These are phyloP conservation scores for Pleurotus eryngii DNA, from an alignment of 768 basidiomycete species.

Conservation along the genomic window DNA sequence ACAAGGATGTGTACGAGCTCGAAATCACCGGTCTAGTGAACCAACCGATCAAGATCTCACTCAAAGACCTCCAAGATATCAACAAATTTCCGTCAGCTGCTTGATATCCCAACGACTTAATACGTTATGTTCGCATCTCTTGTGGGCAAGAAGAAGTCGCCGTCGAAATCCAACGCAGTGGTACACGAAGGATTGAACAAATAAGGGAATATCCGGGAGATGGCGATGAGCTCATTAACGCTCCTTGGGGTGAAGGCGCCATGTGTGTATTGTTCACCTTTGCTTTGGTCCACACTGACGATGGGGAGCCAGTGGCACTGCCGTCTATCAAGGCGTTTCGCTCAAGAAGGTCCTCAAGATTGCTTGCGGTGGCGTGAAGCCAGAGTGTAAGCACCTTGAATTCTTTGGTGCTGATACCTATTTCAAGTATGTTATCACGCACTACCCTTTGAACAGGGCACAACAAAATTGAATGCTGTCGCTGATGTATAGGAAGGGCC, in stretches of 20 bases:
- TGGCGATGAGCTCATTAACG: slow-evolving; percentile 50
- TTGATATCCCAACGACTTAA: neutral
- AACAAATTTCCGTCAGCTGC: slow-evolving; percentile 37
- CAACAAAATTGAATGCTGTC: neutral
- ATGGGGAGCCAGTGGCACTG: slow-evolving; percentile 36
- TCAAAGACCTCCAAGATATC: slow-evolving; percentile 48
- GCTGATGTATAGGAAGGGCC: slow-evolving; percentile 23
- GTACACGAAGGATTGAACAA: slow-evolving; percentile 50
- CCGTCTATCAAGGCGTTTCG: slow-evolving; percentile 49
- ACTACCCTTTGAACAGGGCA: neutral
- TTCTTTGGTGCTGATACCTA: slow-evolving; percentile 58
- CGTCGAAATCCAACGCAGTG: slow-evolving; percentile 53
- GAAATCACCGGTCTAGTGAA: slow-evolving; percentile 52
- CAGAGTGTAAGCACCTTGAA: slow-evolving; percentile 49
- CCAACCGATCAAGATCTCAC: slow-evolving; percentile 35
- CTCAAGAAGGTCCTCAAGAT: slow-evolving; percentile 51
- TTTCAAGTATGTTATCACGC: slow-evolving; percentile 37
- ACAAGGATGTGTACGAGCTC: slow-evolving; percentile 43
- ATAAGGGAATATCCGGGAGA: slow-evolving; percentile 51
- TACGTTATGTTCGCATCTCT: neutral
- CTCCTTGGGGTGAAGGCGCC: slow-evolving; percentile 42
- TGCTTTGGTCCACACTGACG: neutral
- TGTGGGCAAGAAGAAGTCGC: slow-evolving; percentile 45
- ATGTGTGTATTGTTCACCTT: slow-evolving; percentile 30
- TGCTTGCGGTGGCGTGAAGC: slow-evolving; percentile 47